Evolutionary conservation across 2,329 filamentous ascomycete genomes (phyloP).

Genomic region (Aureobasidium sp.): DNA sequence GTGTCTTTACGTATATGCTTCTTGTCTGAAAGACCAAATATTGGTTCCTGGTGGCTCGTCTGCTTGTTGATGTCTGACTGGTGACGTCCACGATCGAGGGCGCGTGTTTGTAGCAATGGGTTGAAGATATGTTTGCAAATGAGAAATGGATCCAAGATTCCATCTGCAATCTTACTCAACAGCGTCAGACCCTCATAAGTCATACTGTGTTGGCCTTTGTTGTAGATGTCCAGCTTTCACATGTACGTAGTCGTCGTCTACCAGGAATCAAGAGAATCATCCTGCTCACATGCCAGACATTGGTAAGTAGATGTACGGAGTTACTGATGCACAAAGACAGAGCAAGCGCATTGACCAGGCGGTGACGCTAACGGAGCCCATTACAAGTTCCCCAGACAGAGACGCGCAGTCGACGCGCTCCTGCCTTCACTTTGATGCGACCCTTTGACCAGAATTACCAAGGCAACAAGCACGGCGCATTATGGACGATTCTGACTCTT

Average conservation of each 20-base stretch:
- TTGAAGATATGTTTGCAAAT: too few species aligned
- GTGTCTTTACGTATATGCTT: background rate
- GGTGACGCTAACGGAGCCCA: background rate
- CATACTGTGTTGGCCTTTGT: too few species aligned
- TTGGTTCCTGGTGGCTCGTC: background rate
- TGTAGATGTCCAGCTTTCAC: background rate
- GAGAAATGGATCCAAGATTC: too few species aligned
- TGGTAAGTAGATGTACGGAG: background rate
- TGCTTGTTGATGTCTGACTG: background rate
- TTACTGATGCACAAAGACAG: too few species aligned
- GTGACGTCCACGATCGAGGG: background rate
- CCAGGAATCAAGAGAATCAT: background rate
- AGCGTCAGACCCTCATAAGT: too few species aligned
- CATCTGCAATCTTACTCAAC: too few species aligned
- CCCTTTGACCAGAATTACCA: background rate
- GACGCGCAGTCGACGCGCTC: background rate
- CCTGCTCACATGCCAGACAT: background rate
- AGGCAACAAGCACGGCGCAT: conserved; percentile 18
- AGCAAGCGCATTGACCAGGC: background rate
- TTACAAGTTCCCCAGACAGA: background rate
- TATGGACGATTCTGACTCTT: conserved; percentile 52
- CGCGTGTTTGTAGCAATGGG: too few species aligned
- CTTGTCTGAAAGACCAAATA: background rate
- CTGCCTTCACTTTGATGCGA: conserved; percentile 3
- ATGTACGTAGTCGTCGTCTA: background rate